These are phyloP conservation scores for Paramecium tetraurelia DNA, from an alignment of 73 alveolate genomes.

Conservation along the genomic window DNA sequence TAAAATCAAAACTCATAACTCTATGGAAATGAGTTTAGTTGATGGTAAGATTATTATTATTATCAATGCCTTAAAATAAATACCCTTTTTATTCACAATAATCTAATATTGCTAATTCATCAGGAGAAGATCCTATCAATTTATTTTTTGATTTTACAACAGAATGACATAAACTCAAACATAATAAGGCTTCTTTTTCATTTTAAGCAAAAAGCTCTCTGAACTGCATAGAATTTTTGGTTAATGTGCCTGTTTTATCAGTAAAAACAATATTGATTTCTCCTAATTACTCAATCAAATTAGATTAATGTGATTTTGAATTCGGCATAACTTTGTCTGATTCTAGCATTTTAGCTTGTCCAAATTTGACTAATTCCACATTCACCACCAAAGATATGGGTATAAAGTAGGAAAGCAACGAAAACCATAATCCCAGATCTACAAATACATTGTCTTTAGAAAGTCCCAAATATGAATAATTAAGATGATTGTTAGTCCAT, in stretches of 20 bases:
- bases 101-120: slow-evolving; percentile 76
- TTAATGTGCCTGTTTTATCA: slow-evolving; percentile 98
- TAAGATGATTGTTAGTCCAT: slow-evolving; percentile 43
- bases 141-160: slow-evolving; percentile 63
- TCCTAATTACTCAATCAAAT: slow-evolving; percentile 94
- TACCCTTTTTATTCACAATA: slow-evolving; percentile 72
- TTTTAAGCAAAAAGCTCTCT: slow-evolving; percentile 53
- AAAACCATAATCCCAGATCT: slow-evolving; percentile 86
- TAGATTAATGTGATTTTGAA: slow-evolving; percentile 77
- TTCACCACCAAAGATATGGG: slow-evolving; percentile 54
- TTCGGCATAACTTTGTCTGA: slow-evolving; percentile 39
- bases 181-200: slow-evolving; percentile 66
- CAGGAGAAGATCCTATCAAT: slow-evolving; percentile 75
- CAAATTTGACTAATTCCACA: slow-evolving; percentile 56
- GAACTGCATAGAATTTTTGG: slow-evolving; percentile 81
- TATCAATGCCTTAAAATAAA: slow-evolving; percentile 69
- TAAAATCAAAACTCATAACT: slow-evolving; percentile 58
- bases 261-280: slow-evolving; percentile 86
- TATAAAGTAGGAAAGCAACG: slow-evolving; percentile 61
- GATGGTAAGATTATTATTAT: slow-evolving; percentile 63
- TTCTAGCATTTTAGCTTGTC: slow-evolving; percentile 52
- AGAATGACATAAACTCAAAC: slow-evolving; percentile 64
- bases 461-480: background rate
- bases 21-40: slow-evolving; percentile 52
- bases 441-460: slow-evolving; percentile 3